Base-by-base conservation (phyloP, 257 asterid species). In the Solanum stenotomum region DNA sequence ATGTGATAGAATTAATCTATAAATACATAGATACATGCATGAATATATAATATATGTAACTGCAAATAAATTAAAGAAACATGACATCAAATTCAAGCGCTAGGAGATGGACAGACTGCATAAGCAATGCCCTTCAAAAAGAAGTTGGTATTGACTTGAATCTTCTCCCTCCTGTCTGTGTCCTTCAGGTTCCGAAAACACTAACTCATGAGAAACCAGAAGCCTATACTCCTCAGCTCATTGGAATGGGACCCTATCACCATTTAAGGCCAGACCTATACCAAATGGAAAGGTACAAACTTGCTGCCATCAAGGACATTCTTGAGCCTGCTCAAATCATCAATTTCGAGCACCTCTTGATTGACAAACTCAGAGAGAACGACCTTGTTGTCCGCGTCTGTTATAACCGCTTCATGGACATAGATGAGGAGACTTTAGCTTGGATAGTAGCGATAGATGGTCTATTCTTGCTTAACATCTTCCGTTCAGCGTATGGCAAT, bases 161-260 rank as follows among this genome's bases (percentile, higher is more conserved):
- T 56, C 90, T 84, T 75, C 91, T 90, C 68, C 91, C 91, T 56
- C 88, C 90, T 4, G 89, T 88, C 13, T 90, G 89, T 15, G 92
- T 93, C 5, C 93, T 90, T 10, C 86, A 74, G 3, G 93, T 93
- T n/a, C 95, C 96, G 2, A 87, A 71, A 74, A 84, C 87, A 16
- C 29, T 92, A 31, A 85, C 44, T 33, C 77, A 68, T 27, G 87
- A 89, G 1, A 90, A 92, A 44, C 93, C 91, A 82, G 94, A 93
- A 67, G 92, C 91, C 11, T 93, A 91, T 72, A 22, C 88, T 14
- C 96, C 95, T 61, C 94, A 88, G 44, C 68, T 68, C 29, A 27
- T 92, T 2, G 92, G 93, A 10, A 83, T 93, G 23, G 95, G 95
- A 16, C 95, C 95, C 2, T 93, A 89, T 84, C 96, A 92, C 83